Evolutionary conservation across 225 moss, liverwort and hornwort genomes (phyloP).

Genomic region (Pseudoscleropodium purum): DNA sequence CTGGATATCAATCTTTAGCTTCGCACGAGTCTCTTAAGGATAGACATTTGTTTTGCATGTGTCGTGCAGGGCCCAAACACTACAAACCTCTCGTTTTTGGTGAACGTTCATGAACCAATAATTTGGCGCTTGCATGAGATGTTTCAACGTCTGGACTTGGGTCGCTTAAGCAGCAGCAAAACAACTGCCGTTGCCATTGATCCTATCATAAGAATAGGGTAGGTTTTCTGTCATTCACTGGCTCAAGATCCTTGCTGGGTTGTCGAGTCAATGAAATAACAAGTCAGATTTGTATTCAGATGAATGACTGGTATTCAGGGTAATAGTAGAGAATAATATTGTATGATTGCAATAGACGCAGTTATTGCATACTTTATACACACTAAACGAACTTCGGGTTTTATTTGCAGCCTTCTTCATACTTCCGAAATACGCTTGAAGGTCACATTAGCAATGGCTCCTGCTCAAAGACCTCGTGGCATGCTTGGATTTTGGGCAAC

Average conservation of each 20-base stretch:
- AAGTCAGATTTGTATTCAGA: background rate
- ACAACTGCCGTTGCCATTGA: slow-evolving; percentile 95
- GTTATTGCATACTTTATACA: background rate
- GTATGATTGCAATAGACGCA: background rate
- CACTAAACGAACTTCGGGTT: background rate
- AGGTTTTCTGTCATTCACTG: background rate
- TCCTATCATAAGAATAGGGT: slow-evolving; percentile 90
- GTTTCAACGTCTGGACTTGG: slow-evolving; percentile 67
- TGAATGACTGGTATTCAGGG: background rate
- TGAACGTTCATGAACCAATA: slow-evolving; percentile 90
- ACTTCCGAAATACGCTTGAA: slow-evolving; percentile 91
- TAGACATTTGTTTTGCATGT: background rate
- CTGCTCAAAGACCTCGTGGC: slow-evolving; percentile 93
- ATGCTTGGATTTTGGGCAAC: slow-evolving; percentile 99
- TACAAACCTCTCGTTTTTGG: slow-evolving; percentile 65
- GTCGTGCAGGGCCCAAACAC: slow-evolving; percentile 71
- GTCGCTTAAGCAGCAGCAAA: slow-evolving; percentile 78
- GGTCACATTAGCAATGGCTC: slow-evolving; percentile 90
- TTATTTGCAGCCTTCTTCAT: slow-evolving; percentile 63
- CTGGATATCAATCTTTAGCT: background rate
- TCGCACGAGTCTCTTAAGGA: background rate
- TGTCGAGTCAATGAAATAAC: background rate
- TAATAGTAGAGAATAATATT: no score
- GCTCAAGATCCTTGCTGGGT: background rate
- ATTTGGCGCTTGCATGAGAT: slow-evolving; percentile 98